These are phyloP conservation scores for Crotalaria pallida DNA, from an alignment of 306 rosid species.

Conservation along the genomic window DNA sequence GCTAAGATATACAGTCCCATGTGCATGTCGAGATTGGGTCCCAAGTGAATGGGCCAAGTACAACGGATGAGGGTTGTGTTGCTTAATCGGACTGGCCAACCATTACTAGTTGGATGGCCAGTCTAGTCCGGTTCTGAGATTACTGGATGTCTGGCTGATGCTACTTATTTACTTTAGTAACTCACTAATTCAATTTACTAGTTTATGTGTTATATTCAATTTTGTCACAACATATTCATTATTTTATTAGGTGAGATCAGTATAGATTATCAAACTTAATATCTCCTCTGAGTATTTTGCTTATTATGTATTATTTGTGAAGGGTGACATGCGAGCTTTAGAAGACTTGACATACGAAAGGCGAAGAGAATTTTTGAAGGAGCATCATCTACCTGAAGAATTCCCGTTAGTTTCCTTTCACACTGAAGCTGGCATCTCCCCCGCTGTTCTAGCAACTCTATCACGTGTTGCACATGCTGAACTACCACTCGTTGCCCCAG, in stretches of 20 bases:
- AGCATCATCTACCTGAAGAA: slow-evolving; percentile 71
- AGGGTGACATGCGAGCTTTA: slow-evolving; percentile 96
- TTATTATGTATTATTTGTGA: slow-evolving; percentile 12
- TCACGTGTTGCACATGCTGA: slow-evolving; percentile 94
- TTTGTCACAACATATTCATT: not conserved
- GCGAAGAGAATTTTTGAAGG: slow-evolving; percentile 68
- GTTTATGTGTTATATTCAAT: not conserved
- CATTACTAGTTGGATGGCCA: no score
- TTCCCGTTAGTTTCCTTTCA: slow-evolving; percentile 73
- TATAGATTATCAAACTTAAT: not conserved
- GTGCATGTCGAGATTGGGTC: no score
- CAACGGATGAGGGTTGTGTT: no score
- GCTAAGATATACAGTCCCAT: no score
- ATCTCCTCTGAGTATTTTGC: slow-evolving; percentile 18
- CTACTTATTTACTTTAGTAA: not conserved
- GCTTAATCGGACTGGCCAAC: not conserved
- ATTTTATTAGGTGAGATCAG: not conserved
- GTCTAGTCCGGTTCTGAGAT: not conserved
- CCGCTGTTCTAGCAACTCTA: slow-evolving; percentile 72
- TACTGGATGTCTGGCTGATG: not conserved
- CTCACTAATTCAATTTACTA: not conserved
- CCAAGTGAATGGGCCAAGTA: not conserved
- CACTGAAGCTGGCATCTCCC: slow-evolving; percentile 84
- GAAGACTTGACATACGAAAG: slow-evolving; percentile 93
- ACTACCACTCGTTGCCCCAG: slow-evolving; percentile 51